Evolutionary conservation across 768 basidiomycete genomes (phyloP).

Genomic region (Suillus discolor): DNA sequence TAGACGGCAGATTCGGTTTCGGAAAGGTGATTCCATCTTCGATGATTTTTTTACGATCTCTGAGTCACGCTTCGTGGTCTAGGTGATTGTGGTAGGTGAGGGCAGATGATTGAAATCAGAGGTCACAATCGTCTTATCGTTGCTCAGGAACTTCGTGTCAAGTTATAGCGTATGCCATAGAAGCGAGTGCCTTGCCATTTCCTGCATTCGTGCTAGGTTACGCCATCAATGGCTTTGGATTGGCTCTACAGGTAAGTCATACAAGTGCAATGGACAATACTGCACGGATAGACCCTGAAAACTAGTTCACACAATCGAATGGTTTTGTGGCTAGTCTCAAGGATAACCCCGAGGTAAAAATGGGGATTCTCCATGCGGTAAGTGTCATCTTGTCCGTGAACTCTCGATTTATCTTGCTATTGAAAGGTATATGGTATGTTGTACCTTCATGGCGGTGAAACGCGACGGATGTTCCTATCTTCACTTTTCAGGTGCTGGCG

Average conservation of each 20-base stretch:
- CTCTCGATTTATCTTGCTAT: background rate
- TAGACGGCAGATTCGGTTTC: conserved; percentile 35
- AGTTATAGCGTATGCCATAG: conserved; percentile 35
- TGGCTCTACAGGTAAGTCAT: conserved; percentile 47
- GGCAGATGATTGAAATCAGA: background rate
- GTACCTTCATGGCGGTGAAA: background rate
- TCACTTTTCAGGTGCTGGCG: conserved; percentile 41
- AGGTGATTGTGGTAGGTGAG: conserved; percentile 33
- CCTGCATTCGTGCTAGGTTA: conserved; percentile 46
- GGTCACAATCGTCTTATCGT: background rate
- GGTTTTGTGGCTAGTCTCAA: conserved; percentile 45
- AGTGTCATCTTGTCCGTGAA: conserved; percentile 19
- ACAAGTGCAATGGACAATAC: background rate
- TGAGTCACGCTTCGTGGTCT: background rate
- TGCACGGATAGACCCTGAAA: background rate
- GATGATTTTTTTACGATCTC: background rate
- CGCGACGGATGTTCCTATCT: background rate
- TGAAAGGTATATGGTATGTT: conserved; percentile 3
- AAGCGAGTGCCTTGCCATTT: conserved; percentile 45
- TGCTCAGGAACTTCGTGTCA: conserved; percentile 31
- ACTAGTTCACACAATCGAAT: conserved; percentile 50
- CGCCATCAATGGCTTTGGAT: conserved; percentile 45
- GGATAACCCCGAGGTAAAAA: conserved; percentile 39
- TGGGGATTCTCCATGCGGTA: conserved; percentile 43
- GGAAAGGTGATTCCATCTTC: conserved; percentile 29